phyloP scores from a whole-genome alignment of 1,284 basidiomycete genomes.

The Cryptococcus depauperatus region DNA sequence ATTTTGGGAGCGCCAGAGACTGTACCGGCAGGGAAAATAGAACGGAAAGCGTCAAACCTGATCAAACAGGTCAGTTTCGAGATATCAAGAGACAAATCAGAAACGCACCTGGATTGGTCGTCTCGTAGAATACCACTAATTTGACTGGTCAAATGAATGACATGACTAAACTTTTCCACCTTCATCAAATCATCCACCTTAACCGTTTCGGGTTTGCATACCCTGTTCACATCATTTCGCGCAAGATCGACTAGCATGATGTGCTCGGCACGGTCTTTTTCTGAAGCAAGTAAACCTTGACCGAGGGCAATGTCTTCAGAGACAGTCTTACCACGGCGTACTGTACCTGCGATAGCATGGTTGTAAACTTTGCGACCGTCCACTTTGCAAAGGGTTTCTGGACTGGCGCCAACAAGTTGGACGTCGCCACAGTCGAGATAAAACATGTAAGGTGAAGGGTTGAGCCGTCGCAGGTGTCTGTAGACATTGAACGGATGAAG shows the following conservation, averaged over 20 bases:
- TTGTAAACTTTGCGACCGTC: conserved; percentile 87
- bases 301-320: conserved; percentile 80
- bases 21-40: conserved; percentile 98
- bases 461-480: conserved; percentile 83
- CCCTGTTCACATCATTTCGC: conserved; percentile 97
- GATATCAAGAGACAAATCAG: background rate
- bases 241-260: conserved; percentile 99
- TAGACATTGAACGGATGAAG: conserved; percentile 98
- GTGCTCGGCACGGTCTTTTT: conserved; percentile 95
- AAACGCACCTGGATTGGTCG: conserved; percentile 65
- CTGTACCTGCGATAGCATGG: conserved; percentile 96
- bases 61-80: background rate
- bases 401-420: conserved; percentile 92
- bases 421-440: conserved; percentile 89
- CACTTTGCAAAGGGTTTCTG: conserved; percentile 96
- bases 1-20: conserved; percentile 99
- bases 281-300: conserved; percentile 64
- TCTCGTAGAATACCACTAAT: conserved; percentile 80
- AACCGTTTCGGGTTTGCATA: conserved; percentile 90
- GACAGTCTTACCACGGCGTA: conserved; percentile 71
- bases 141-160: conserved; percentile 94
- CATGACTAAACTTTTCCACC: conserved; percentile 94
- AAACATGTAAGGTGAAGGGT: conserved; percentile 99
- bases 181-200: conserved; percentile 93
- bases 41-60: conserved; percentile 96